These are phyloP conservation scores for Chlorella sp. DNA, from an alignment of 139 green algal genomes.

Conservation along the genomic window DNA sequence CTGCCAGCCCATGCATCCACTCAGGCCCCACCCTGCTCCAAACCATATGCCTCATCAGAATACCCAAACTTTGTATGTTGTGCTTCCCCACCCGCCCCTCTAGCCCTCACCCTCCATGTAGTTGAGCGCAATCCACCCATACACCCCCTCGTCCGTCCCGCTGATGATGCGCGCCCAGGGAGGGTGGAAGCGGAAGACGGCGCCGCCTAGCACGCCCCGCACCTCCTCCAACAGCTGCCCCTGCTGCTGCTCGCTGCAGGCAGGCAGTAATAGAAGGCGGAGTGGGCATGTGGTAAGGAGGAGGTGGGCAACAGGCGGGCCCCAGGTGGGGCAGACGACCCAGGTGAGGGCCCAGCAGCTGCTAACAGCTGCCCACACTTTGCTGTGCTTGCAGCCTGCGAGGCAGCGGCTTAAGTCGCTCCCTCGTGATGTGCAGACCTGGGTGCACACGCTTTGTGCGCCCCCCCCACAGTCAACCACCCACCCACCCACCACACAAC, in stretches of 20 bases:
- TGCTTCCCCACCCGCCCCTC: not conserved
- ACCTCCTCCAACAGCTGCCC: constrained; percentile 53
- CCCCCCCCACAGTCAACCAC: not conserved
- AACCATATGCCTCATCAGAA: too few species aligned
- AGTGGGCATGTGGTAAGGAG: not conserved
- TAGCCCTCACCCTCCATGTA: constrained; percentile 48
- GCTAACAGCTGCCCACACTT: too few species aligned
- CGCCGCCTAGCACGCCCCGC: constrained; percentile 44
- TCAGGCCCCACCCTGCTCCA: too few species aligned
- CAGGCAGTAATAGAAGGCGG: not conserved
- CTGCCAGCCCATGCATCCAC: constrained; percentile 87
- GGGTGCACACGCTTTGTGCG: not conserved
- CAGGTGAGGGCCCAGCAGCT: not conserved
- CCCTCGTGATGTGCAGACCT: not conserved
- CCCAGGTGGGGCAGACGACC: too few species aligned
- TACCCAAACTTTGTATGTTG: too few species aligned
- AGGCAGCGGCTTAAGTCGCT: too few species aligned
- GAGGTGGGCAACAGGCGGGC: too few species aligned
- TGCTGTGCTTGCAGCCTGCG: not conserved
- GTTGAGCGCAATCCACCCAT: constrained; percentile 87
- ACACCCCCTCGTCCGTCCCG: constrained; percentile 85
- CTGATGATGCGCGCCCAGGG: constrained; percentile 81
- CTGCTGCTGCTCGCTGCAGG: constrained; percentile 27
- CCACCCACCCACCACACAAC: too few species aligned
- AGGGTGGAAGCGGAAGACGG: constrained; percentile 72